These are phyloP conservation scores for Beauveria australis DNA, from an alignment of 2,329 filamentous ascomycete genomes.

Conservation along the genomic window DNA sequence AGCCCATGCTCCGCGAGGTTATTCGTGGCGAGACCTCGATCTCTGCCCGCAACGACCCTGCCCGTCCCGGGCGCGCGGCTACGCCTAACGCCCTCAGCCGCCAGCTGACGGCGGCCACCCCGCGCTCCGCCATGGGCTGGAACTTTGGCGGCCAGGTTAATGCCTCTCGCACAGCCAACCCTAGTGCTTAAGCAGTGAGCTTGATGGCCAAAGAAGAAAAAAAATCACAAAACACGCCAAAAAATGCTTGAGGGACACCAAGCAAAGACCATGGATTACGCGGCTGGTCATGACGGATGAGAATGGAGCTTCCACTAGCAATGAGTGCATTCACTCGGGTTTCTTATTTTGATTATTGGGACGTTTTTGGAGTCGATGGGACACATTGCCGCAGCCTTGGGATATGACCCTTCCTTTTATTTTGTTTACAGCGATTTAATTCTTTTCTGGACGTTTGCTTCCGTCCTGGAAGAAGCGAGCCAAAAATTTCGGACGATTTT, in stretches of 20 bases:
- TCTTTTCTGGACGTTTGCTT: not conserved
- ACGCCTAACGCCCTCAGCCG: slow-evolving; percentile 12
- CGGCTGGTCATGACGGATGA: not conserved
- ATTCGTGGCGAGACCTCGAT: slow-evolving; percentile 30
- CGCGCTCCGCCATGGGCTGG: slow-evolving; percentile 4
- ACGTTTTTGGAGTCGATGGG: not conserved
- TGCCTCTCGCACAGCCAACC: not conserved
- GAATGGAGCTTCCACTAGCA: not conserved
- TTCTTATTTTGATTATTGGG: not conserved
- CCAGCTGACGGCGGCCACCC: slow-evolving; percentile 9
- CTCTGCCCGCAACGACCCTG: slow-evolving; percentile 9
- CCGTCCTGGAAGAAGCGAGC: not conserved
- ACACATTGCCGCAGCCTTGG: slow-evolving; percentile 5
- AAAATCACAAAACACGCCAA: slow-evolving; percentile 10
- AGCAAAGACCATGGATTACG: not conserved
- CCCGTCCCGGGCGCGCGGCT: slow-evolving; percentile 9
- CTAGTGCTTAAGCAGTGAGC: not conserved
- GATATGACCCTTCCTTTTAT: not conserved
- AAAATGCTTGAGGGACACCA: not conserved
- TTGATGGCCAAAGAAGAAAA: not conserved
- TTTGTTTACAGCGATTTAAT: not conserved
- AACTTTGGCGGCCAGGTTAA: not conserved
- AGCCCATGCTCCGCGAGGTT: slow-evolving; percentile 41
- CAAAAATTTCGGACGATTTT: not conserved
- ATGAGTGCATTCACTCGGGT: not conserved